These are phyloP conservation scores for Fusarium verrucosum DNA, from an alignment of 2,329 filamentous ascomycete species.

Conservation along the genomic window DNA sequence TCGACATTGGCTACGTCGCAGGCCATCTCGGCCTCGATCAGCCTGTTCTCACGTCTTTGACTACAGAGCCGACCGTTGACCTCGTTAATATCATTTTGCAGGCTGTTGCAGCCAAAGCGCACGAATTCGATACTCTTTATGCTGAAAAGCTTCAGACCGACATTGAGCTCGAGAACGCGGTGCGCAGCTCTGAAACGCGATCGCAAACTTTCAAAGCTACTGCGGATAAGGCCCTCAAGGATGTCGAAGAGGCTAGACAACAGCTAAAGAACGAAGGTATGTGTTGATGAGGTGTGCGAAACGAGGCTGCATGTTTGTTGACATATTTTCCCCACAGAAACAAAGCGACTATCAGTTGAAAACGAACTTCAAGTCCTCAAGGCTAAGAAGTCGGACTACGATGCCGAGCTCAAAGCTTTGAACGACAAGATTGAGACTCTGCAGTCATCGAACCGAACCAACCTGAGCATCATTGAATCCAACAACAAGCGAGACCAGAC, in stretches of 20 bases:
- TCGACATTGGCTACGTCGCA: constrained; percentile 79
- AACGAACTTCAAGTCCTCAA: constrained; percentile 83
- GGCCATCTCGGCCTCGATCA: constrained; percentile 75
- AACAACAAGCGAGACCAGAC: constrained; percentile 88
- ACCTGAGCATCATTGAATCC: constrained; percentile 85
- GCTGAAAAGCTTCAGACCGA: constrained; percentile 89
- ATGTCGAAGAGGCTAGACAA: constrained; percentile 81
- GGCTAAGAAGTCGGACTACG: constrained; percentile 76
- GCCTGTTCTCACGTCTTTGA: constrained; percentile 66
- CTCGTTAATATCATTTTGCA: constrained; percentile 79
- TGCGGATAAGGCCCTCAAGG: constrained; percentile 83
- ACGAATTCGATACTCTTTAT: constrained; percentile 81
- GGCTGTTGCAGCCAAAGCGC: constrained; percentile 79
- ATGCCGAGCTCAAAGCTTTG: constrained; percentile 78
- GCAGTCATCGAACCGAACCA: constrained; percentile 92
- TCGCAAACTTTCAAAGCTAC: constrained; percentile 82
- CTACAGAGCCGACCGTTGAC: constrained; percentile 77
- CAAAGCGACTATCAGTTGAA: constrained; percentile 76
- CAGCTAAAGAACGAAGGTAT: constrained; percentile 86
- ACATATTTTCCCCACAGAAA: constrained; percentile 65
- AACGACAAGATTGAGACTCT: constrained; percentile 85
- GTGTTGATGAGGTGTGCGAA: constrained; percentile 34
- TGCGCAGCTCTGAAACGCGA: constrained; percentile 84
- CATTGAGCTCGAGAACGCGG: constrained; percentile 91
- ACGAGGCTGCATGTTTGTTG: constrained; percentile 12